Conservation (phyloP, 208 protist genomes). For the Jaenimonas drosophilae region DNA sequence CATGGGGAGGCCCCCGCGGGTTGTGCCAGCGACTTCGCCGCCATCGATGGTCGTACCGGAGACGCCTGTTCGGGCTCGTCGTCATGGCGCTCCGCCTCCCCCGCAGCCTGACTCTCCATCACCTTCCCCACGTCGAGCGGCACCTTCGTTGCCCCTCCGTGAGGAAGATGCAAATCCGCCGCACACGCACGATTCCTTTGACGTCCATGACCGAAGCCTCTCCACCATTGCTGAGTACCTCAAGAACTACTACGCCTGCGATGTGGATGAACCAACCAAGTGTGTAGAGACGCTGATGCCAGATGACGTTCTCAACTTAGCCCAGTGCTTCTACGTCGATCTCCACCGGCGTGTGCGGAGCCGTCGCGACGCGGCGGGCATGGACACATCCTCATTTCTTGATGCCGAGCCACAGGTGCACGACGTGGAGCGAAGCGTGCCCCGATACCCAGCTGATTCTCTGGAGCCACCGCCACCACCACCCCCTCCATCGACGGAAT, state of each 20-base stretch:
- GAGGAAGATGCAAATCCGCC: no score
- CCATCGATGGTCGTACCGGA: no score
- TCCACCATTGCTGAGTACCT: conserved; percentile 40
- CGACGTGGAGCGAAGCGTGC: background rate
- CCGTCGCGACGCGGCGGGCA: conserved; percentile 14
- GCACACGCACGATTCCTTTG: no score
- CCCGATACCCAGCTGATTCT: conserved; percentile 1
- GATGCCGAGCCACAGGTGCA: conserved; percentile 23
- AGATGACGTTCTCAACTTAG: conserved; percentile 50
- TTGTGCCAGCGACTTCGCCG: no score
- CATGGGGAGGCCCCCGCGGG: no score
- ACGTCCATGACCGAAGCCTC: no score
- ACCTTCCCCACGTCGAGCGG: no score
- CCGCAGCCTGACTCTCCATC: no score
- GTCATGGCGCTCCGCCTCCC: no score
- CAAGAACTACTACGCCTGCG: conserved; percentile 61
- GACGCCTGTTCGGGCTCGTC: no score
- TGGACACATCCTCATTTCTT: conserved; percentile 37
- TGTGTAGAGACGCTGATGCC: conserved; percentile 63
- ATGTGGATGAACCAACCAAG: conserved; percentile 22
- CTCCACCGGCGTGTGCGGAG: conserved; percentile 45
- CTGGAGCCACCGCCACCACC: conserved; percentile 4
- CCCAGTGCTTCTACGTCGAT: conserved; percentile 74
- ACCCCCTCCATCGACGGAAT: conserved; percentile 2
- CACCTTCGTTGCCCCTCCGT: no score